phyloP scores from a whole-genome alignment of 306 rosid species.

The Trichosanthes cucumerina region DNA sequence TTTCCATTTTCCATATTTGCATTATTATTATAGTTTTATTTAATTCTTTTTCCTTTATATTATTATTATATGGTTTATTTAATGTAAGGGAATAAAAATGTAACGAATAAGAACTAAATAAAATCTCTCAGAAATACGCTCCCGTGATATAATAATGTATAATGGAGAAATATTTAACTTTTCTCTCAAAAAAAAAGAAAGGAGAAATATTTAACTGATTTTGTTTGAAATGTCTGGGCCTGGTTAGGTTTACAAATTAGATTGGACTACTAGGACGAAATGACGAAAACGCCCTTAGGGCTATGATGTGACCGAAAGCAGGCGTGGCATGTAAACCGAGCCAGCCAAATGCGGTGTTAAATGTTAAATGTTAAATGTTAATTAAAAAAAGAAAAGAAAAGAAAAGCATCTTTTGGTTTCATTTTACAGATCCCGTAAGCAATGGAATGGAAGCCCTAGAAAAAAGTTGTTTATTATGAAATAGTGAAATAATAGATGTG shows the following conservation, averaged over 20 bases:
- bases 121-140: neutral
- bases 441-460: neutral
- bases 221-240: neutral
- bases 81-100: too few relatives aligned
- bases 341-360: neutral
- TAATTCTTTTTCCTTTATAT: too few relatives aligned
- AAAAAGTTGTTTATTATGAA: neutral
- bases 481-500: neutral
- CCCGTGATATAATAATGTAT: conserved; percentile 7
- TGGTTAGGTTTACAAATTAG: conserved; percentile 1
- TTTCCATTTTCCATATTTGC: too few relatives aligned
- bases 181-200: too few relatives aligned
- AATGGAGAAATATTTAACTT: neutral
- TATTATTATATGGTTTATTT: too few relatives aligned
- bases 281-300: neutral
- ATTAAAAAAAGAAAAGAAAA: neutral
- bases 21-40: too few relatives aligned
- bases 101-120: neutral
- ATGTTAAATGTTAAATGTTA: neutral
- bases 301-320: conserved; percentile 1
- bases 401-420: neutral
- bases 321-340: neutral
- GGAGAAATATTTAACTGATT: neutral
- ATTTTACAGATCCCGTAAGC: neutral
- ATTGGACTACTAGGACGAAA: neutral